These are phyloP conservation scores for Circinella umbellata DNA, from an alignment of 371 early-diverging fungal species.

Conservation along the genomic window DNA sequence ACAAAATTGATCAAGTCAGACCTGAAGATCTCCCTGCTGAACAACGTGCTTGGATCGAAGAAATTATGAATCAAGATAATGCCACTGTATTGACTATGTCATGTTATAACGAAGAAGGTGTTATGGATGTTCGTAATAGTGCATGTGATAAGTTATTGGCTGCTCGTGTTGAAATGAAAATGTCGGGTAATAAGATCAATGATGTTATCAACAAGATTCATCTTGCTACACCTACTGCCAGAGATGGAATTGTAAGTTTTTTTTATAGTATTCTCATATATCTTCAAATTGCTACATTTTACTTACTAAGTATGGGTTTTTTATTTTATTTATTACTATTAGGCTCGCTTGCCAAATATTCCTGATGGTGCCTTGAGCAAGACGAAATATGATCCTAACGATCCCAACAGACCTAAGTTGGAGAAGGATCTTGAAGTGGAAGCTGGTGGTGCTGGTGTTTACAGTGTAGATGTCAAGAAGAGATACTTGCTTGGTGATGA, in stretches of 20 bases:
- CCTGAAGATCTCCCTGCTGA: constrained; percentile 79
- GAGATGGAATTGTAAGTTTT: constrained; percentile 65
- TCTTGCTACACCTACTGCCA: constrained; percentile 84
- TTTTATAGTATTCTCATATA: constrained; percentile 12
- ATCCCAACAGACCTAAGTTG: constrained; percentile 83
- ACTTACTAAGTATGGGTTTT: no score
- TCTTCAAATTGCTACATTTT: no score
- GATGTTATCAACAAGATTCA: constrained; percentile 96
- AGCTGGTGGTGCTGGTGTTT: constrained; percentile 96
- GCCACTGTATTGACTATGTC: constrained; percentile 85
- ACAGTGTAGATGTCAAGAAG: constrained; percentile 90
- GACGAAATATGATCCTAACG: constrained; percentile 78
- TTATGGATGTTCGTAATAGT: constrained; percentile 92
- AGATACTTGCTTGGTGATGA: constrained; percentile 80
- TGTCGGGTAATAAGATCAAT: constrained; percentile 89
- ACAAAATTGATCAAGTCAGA: constrained; percentile 94
- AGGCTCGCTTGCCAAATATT: constrained; percentile 81
- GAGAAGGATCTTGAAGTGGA: constrained; percentile 92
- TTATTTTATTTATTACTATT: no score
- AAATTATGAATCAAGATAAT: constrained; percentile 71
- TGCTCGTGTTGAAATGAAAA: constrained; percentile 94
- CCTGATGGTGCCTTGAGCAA: constrained; percentile 77
- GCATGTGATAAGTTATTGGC: constrained; percentile 95
- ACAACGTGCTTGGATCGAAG: constrained; percentile 78
- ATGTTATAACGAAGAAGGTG: constrained; percentile 94